These are phyloP conservation scores for Emmonsiellopsis sp. DNA, from an alignment of 2,329 filamentous ascomycete species.

Conservation along the genomic window DNA sequence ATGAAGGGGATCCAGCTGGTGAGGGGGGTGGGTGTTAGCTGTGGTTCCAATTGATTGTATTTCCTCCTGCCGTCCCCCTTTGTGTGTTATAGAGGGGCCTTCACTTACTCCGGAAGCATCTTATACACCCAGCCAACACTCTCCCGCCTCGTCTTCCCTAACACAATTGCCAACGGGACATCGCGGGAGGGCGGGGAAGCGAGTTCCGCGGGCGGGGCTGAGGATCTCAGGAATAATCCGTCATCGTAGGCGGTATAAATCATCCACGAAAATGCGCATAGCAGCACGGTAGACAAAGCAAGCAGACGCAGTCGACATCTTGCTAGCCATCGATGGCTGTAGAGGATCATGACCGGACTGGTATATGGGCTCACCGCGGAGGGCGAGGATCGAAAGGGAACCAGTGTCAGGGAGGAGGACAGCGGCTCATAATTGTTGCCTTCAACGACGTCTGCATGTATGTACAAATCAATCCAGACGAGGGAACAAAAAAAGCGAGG, in stretches of 20 bases:
- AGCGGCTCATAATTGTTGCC: background rate
- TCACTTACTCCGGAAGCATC: conserved; percentile 7
- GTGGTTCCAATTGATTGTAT: background rate
- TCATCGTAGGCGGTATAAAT: background rate
- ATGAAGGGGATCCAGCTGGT: conserved; percentile 41
- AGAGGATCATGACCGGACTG: background rate
- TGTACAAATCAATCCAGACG: no score
- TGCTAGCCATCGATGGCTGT: background rate
- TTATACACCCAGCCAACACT: conserved; percentile 5
- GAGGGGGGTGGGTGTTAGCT: no score
- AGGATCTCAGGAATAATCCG: background rate
- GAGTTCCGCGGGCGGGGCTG: background rate
- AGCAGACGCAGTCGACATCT: background rate
- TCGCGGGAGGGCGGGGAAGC: background rate
- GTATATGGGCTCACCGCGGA: background rate
- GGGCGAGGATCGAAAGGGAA: background rate
- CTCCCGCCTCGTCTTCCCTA: background rate
- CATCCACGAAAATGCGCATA: background rate
- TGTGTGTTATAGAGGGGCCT: conserved; percentile 6
- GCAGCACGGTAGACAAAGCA: no score
- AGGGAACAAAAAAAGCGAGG: no score
- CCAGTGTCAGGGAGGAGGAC: background rate
- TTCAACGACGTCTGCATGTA: no score
- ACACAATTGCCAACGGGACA: background rate
- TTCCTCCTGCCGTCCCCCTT: background rate